Evolutionary conservation across 2,329 filamentous ascomycete species (phyloP).

Genomic region (Venturia carpophila): DNA sequence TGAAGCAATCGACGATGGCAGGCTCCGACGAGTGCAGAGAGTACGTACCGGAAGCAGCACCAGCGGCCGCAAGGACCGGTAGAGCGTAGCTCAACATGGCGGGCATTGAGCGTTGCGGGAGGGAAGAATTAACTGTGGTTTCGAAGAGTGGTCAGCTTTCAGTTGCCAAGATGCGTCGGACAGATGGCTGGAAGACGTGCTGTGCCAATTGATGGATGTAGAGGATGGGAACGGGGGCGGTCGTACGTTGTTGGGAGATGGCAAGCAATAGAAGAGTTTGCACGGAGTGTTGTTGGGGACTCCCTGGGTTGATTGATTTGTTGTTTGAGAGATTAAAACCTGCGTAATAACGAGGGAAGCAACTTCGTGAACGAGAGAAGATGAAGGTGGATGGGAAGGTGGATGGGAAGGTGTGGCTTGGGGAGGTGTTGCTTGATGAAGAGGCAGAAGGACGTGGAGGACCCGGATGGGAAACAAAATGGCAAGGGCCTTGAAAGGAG

Average conservation of each 20-base stretch:
- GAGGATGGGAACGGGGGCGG: conserved; percentile 12
- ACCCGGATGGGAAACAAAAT: not conserved
- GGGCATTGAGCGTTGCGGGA: conserved; percentile 22
- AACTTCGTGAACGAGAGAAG: not conserved
- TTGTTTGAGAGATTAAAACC: not conserved
- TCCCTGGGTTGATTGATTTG: conserved; percentile 5
- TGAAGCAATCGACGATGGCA: not conserved
- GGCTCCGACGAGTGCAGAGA: not conserved
- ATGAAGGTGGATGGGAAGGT: conserved; percentile 10
- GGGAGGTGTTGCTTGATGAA: not conserved
- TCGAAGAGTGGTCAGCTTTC: conserved; percentile 3
- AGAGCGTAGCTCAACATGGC: conserved; percentile 48
- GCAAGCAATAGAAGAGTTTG: conserved; percentile 7
- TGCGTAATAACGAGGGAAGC: conserved; percentile 8
- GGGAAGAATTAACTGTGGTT: conserved; percentile 13
- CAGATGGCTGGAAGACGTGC: conserved; percentile 24
- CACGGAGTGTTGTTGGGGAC: conserved; percentile 2
- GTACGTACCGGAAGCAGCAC: conserved; percentile 44
- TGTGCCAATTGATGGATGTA: conserved; percentile 30
- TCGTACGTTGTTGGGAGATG: conserved; percentile 8
- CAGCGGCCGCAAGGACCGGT: conserved; percentile 47
- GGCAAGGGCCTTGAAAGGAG: conserved; percentile 10
- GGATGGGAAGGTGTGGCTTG: conserved; percentile 10
- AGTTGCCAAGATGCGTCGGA: conserved; percentile 25
- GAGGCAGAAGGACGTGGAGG: not conserved